These are phyloP conservation scores for Solanum etuberosum DNA, from an alignment of 257 asterid genomes.

Conservation along the genomic window DNA sequence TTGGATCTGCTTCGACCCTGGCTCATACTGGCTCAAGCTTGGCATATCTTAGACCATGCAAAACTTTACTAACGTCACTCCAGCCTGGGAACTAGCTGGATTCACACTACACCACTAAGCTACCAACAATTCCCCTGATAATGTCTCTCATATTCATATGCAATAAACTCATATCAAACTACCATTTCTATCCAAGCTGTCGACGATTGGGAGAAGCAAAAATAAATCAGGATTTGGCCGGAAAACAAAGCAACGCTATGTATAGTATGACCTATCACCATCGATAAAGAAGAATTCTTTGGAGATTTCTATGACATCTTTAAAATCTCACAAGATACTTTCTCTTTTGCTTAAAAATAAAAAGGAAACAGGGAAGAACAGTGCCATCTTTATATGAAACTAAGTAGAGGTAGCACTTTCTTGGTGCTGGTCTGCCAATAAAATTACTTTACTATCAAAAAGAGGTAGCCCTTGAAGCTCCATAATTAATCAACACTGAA, in stretches of 20 bases:
- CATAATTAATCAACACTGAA: background rate
- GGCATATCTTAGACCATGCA: background rate
- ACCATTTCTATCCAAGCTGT: background rate
- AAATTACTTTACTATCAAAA: background rate
- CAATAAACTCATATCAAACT: background rate
- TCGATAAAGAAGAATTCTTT: background rate
- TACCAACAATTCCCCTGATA: background rate
- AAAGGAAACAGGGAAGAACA: background rate
- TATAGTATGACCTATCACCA: background rate
- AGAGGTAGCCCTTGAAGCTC: background rate
- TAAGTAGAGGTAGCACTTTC: background rate
- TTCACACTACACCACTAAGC: background rate
- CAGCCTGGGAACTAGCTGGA: background rate
- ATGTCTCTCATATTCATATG: background rate
- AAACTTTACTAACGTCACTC: background rate
- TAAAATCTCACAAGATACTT: background rate
- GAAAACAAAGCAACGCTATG: background rate
- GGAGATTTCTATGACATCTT: background rate
- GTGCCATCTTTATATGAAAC: background rate
- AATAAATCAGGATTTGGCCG: background rate
- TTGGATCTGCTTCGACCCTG: background rate
- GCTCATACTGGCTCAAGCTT: background rate
- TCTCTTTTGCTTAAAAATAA: background rate
- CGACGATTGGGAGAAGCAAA: background rate
- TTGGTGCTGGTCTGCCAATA: background rate